phyloP scores from a whole-genome alignment of 441 rosid species.

The Brassica balearica region DNA sequence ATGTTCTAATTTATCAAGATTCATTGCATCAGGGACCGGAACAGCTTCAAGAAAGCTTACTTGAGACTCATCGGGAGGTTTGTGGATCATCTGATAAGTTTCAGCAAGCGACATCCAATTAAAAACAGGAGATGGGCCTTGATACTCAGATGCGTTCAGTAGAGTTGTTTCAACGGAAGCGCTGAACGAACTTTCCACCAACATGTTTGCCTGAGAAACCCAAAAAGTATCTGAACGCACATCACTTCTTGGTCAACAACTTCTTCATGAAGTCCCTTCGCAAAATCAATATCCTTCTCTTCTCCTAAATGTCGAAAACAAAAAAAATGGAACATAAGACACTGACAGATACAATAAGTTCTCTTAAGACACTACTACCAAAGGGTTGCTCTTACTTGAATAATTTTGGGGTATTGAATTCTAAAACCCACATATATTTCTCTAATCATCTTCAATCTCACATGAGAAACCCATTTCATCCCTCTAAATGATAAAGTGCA shows the following conservation, averaged over 20 bases:
- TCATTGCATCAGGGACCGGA: conserved; percentile 46
- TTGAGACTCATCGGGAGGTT: conserved; percentile 31
- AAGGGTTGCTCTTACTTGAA: background rate
- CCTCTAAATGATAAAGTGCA: conserved; percentile 9
- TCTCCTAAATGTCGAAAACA: conserved; percentile 28
- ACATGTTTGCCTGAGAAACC: conserved; percentile 46
- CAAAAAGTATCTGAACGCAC: conserved; percentile 39
- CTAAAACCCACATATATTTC: background rate
- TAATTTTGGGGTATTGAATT: background rate
- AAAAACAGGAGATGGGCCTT: conserved; percentile 44
- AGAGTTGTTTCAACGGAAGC: conserved; percentile 50
- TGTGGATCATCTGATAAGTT: conserved; percentile 33
- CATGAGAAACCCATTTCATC: conserved; percentile 9
- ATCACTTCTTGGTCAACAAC: conserved; percentile 30
- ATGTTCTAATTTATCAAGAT: conserved; percentile 43
- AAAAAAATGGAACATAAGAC: conserved; percentile 31
- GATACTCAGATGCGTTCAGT: conserved; percentile 46
- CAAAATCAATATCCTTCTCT: conserved; percentile 6
- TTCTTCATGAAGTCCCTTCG: conserved; percentile 15
- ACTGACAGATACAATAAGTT: conserved; percentile 11
- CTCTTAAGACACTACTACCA: conserved; percentile 11
- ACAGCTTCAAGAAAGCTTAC: conserved; percentile 47
- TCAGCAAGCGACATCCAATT: conserved; percentile 47
- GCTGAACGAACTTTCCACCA: conserved; percentile 50
- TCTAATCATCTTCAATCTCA: conserved; percentile 9